These are phyloP conservation scores for Malassezia sp. DNA, from an alignment of 1,284 basidiomycete genomes.

Conservation along the genomic window DNA sequence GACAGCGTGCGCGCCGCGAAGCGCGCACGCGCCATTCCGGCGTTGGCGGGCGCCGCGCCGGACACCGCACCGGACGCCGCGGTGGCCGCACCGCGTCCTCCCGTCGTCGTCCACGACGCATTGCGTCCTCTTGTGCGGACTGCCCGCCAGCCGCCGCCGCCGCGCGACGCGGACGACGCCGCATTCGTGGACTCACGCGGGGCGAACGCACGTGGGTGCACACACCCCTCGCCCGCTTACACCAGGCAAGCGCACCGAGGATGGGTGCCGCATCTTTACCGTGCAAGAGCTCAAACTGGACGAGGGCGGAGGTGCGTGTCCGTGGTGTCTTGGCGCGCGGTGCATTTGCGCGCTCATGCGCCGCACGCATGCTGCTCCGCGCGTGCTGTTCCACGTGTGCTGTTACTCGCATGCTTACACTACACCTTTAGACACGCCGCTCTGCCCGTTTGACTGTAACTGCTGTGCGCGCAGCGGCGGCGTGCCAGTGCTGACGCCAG, in stretches of 20 bases:
- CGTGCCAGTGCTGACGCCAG: conserved; percentile 2
- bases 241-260: conserved; percentile 14
- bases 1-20: no score
- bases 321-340: no score
- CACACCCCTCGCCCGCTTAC: background rate
- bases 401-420: no score
- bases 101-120: conserved; percentile 10
- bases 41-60: no score
- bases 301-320: conserved; percentile 13
- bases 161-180: conserved; percentile 9
- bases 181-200: conserved; percentile 15
- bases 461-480: conserved; percentile 19
- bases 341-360: no score
- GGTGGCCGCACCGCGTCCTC: no score
- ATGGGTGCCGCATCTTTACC: conserved; percentile 14
- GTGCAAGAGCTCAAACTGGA: conserved; percentile 15
- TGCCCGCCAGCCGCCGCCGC: background rate
- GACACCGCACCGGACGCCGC: no score
- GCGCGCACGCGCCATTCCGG: no score
- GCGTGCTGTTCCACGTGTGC: no score
- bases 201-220: conserved; percentile 9
- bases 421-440: conserved; percentile 7
- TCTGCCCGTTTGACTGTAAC: conserved; percentile 16
- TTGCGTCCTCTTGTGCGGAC: no score
- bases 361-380: no score